Conservation (phyloP, 108 stramenopile genomes). For the Chaetoceros muelleri region DNA sequence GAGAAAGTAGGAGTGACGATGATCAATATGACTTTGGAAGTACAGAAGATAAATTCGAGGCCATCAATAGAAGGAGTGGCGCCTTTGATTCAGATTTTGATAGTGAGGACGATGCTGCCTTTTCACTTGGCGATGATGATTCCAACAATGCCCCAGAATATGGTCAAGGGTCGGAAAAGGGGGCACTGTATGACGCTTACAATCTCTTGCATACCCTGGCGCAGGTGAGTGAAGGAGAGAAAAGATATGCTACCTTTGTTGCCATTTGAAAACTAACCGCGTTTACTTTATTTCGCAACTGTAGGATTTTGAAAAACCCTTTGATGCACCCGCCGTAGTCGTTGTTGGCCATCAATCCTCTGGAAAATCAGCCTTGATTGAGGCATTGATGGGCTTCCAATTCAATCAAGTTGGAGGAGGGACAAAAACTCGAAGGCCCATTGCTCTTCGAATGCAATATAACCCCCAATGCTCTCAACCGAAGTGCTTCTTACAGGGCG, state of each 20-base stretch:
- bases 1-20: not conserved
- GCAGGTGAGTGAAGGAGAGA: constrained; percentile 38
- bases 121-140: not conserved
- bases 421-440: constrained; percentile 84
- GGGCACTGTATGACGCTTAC: constrained; percentile 80
- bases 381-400: constrained; percentile 94
- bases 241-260: not conserved
- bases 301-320: constrained; percentile 87
- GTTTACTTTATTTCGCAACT: constrained; percentile 1
- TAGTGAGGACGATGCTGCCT: not conserved
- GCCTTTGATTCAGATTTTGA: too few species aligned
- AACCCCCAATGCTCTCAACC: constrained; percentile 79
- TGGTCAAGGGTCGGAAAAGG: constrained; percentile 45
- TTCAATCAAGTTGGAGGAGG: constrained; percentile 94
- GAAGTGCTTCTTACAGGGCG: constrained; percentile 63
- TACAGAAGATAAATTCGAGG: not conserved
- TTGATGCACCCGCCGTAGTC: constrained; percentile 90
- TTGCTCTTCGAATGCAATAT: constrained; percentile 93
- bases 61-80: not conserved
- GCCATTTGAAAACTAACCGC: not conserved
- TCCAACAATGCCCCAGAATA: constrained; percentile 6
- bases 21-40: not conserved
- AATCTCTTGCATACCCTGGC: constrained; percentile 83
- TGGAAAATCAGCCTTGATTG: constrained; percentile 89
- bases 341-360: constrained; percentile 90